A percentile compares a stretch with the other conserved stretches of the same genome.
Conservation (phyloP, 768 basidiomycete genomes). For the Sporobolomyces phaffii region DNA sequence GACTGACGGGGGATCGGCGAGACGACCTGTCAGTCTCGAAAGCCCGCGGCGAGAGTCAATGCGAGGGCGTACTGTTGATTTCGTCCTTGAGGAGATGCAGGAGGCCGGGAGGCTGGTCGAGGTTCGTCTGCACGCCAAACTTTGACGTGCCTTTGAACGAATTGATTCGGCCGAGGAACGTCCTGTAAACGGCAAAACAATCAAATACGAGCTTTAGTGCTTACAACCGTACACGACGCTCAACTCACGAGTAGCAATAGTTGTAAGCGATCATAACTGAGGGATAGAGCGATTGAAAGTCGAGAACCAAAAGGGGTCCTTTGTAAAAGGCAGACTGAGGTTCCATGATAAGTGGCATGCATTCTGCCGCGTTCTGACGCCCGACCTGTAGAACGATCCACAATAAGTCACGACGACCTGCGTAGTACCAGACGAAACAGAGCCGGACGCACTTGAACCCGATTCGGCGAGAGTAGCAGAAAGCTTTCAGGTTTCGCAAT, state of each 20-base stretch:
- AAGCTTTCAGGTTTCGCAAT: constrained; percentile 94
- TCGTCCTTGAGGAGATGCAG: constrained; percentile 67
- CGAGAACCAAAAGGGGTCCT: constrained; percentile 83
- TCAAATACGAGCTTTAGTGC: no score
- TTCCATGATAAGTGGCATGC: constrained; percentile 84
- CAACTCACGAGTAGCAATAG: constrained; percentile 54
- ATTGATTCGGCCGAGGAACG: constrained; percentile 81
- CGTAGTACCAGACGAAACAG: no score
- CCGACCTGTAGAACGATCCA: constrained; percentile 62
- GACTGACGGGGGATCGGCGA: constrained; percentile 59
- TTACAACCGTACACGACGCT: no score
- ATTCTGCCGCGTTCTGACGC: constrained; percentile 90
- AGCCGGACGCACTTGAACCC: constrained; percentile 59
- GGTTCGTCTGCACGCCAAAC: constrained; percentile 65
- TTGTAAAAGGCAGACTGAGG: constrained; percentile 87
- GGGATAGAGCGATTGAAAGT: constrained; percentile 94
- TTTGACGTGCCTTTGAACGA: constrained; percentile 83
- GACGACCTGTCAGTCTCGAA: no score
- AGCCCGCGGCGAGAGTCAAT: neutral
- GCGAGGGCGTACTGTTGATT: constrained; percentile 57
- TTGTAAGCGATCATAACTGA: constrained; percentile 99
- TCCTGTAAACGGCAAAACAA: constrained; percentile 57
- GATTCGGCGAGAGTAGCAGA: constrained; percentile 81
- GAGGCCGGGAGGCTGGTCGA: constrained; percentile 62
- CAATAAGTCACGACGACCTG: constrained; percentile 51